Evolutionary conservation across 805 yeast genomes (phyloP), one percentile per base, ranked within the genome.

Genomic region (Metschnikowia bowlesiae): DNA sequence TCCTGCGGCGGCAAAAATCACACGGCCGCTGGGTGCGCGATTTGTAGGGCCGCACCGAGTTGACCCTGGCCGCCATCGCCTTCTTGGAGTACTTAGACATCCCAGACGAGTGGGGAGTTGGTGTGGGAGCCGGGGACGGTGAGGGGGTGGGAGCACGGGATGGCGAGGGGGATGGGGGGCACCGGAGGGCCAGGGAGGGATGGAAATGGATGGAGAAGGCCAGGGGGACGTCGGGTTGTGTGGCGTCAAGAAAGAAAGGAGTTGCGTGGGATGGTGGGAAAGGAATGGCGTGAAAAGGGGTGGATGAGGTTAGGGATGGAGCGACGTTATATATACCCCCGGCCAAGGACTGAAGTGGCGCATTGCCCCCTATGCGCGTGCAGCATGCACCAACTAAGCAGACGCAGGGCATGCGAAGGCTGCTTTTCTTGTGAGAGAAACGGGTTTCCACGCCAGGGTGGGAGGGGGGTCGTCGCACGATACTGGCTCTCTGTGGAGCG

Each of bases 11-110:
- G 55, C 72, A 68, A 45, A 65, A 64, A 47, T 68, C 72, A 49
- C 72, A 68, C 7, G 72, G 72, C 39, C 72, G 53, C 47, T 66
- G 67, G 35, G 62, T 60, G 38, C 72, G 58, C 2, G 69, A 65
- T 40, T 67, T 68, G 53, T 68, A 68, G 10, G 70, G 68, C 46
- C 72, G 59, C 9, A 59, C 57, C 26, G 61, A 56, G 51, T 57
- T 60, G 44, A 57, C 60, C 37, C 52, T 51, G 35, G 57, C 41
- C 11, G 57, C 53, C 50, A 58, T 50, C 40, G 50, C 46, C 39
- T 58, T 56, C 36, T 58, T 52, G 37, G 58, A 44, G 26, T 54
- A 35, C 37, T 58, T 56, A 51, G 48, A 46, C 49, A 29, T 40
- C 40, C 39, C 6, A n/a, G n/a, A 8, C 16, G 5, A 32, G 32